Percentiles rank a stretch among this genome's conserved stretches.
Conservation (phyloP, 2,329 filamentous ascomycete genomes). For the Pestalotiopsis sp. region DNA sequence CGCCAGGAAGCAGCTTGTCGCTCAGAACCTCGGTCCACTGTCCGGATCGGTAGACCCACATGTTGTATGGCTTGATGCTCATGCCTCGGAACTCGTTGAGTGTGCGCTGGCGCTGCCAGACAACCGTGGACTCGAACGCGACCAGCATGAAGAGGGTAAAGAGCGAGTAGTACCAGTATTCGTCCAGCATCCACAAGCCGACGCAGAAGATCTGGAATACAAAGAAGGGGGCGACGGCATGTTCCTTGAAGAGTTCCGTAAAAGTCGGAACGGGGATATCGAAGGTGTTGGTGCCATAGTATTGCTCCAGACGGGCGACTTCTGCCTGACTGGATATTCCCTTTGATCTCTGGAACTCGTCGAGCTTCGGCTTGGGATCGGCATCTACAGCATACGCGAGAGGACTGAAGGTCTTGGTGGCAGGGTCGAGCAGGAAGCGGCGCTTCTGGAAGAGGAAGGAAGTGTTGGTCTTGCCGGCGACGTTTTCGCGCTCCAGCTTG, state of each 20-base stretch:
- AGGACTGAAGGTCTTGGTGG: conserved; percentile 76
- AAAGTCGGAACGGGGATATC: conserved; percentile 98
- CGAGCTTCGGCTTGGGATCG: conserved; percentile 80
- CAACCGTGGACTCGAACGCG: conserved; percentile 95
- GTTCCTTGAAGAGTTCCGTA: conserved; percentile 94
- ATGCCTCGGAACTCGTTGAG: conserved; percentile 96
- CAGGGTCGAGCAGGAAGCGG: conserved; percentile 82
- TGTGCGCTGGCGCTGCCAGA: conserved; percentile 97
- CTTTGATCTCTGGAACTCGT: conserved; percentile 76
- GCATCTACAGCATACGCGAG: conserved; percentile 82
- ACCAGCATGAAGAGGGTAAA: conserved; percentile 99
- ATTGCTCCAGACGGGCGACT: conserved; percentile 78
- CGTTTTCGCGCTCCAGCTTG: conserved; percentile 75
- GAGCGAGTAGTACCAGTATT: conserved; percentile 99
- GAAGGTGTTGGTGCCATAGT: conserved; percentile 96
- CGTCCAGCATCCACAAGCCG: conserved; percentile 96
- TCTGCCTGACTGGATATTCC: conserved; percentile 78
- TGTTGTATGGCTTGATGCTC: conserved; percentile 98
- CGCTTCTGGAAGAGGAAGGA: conserved; percentile 99
- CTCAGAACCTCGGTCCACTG: conserved; percentile 89
- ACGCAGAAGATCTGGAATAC: conserved; percentile 99
- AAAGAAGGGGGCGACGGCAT: conserved; percentile 98
- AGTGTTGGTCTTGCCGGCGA: conserved; percentile 72
- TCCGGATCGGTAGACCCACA: conserved; percentile 85
- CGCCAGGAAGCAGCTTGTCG: conserved; percentile 89